Percentiles rank a stretch among this genome's conserved stretches.
Evolutionary conservation across 371 early-diverging fungal species (phyloP).

Genomic region (Batkoa obscura): DNA sequence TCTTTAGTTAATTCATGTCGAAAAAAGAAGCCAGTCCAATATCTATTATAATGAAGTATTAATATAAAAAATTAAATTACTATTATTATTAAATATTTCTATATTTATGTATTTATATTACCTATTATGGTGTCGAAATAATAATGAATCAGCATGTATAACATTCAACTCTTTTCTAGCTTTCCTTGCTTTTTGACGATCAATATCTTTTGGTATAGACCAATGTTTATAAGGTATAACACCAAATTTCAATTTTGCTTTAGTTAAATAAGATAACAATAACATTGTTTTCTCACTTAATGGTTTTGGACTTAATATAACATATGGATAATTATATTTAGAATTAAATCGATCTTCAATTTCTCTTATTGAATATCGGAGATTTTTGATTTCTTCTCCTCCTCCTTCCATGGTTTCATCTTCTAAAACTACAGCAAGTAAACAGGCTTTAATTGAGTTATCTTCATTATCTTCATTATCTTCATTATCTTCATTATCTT

Average conservation of each 20-base stretch:
- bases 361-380: slow-evolving; percentile 45
- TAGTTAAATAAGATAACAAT: slow-evolving; percentile 29
- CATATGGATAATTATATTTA: slow-evolving; percentile 73
- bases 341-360: slow-evolving; percentile 72
- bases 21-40: slow-evolving; percentile 66
- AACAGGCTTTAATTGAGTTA: too few relatives aligned
- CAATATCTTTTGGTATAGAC: slow-evolving; percentile 47
- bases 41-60: neutral
- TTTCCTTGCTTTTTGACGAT: slow-evolving; percentile 30
- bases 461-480: too few relatives aligned
- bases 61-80: too few relatives aligned
- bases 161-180: slow-evolving; percentile 39
- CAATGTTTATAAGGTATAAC: slow-evolving; percentile 41
- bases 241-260: slow-evolving; percentile 29
- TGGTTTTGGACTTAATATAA: slow-evolving; percentile 66
- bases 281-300: slow-evolving; percentile 52
- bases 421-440: too few relatives aligned
- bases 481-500: too few relatives aligned
- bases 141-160: slow-evolving; percentile 62
- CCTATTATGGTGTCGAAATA: slow-evolving; percentile 91
- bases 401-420: too few relatives aligned
- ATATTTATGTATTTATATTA: slow-evolving; percentile 6
- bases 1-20: slow-evolving; percentile 50
- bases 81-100: too few relatives aligned
- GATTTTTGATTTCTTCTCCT: slow-evolving; percentile 36